Percentiles rank a stretch among this genome's conserved stretches.
These are phyloP conservation scores for Dentiscutata heterogama DNA, from an alignment of 371 early-diverging fungal species.

Conservation along the genomic window DNA sequence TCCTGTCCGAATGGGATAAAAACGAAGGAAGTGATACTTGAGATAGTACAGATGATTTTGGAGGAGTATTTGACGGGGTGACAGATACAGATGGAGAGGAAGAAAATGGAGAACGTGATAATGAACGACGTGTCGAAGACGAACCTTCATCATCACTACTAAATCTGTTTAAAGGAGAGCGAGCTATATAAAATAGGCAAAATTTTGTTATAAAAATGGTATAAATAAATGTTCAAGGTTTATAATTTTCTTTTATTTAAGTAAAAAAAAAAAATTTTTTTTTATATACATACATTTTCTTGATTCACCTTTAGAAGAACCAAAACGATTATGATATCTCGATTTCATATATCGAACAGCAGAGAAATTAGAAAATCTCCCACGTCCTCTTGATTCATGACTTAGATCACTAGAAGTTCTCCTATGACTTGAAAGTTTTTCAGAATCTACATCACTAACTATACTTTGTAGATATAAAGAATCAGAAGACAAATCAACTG, in stretches of 20 bases:
- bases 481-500: not conserved
- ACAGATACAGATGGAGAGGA: not conserved
- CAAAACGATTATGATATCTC: not conserved
- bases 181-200: not conserved
- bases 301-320: not conserved
- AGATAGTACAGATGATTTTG: conserved; percentile 13
- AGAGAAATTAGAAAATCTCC: not conserved
- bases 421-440: conserved; percentile 17
- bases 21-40: not conserved
- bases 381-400: conserved; percentile 16
- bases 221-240: too few relatives aligned
- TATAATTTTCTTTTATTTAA: too few relatives aligned
- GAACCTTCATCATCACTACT: conserved; percentile 17
- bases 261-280: too few relatives aligned
- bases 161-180: not conserved
- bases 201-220: not conserved
- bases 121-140: not conserved
- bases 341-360: conserved; percentile 1
- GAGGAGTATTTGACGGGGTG: conserved; percentile 22
- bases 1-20: not conserved
- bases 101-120: not conserved
- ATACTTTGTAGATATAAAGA: conserved; percentile 1
- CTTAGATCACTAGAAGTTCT: conserved; percentile 31
- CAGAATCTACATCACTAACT: conserved; percentile 10
- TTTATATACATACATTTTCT: not conserved